Conservation (phyloP, 73 alveolate species). For the Urostyla sp. region DNA sequence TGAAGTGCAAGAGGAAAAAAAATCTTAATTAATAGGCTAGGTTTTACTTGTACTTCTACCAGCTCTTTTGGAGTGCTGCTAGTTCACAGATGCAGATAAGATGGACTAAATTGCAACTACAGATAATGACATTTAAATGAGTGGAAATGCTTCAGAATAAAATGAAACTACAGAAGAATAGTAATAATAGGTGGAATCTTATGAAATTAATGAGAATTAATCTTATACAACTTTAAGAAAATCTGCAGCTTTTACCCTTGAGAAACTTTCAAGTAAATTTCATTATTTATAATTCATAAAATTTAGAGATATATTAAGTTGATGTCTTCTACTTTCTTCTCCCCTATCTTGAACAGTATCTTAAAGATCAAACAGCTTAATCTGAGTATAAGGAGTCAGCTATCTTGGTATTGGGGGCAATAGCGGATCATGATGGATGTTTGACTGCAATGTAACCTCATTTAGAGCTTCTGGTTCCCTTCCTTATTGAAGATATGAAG, state of each 20-base stretch:
- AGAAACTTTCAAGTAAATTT: background rate
- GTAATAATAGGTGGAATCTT: conserved; percentile 33
- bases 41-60: conserved; percentile 31
- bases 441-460: conserved; percentile 19
- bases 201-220: conserved; percentile 28
- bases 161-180: conserved; percentile 4
- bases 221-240: conserved; percentile 61
- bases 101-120: conserved; percentile 26
- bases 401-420: conserved; percentile 66
- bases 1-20: conserved; percentile 43
- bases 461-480: conserved; percentile 55
- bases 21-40: background rate
- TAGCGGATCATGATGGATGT: conserved; percentile 68
- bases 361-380: conserved; percentile 24
- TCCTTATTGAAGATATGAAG: conserved; percentile 33
- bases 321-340: conserved; percentile 17
- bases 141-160: background rate
- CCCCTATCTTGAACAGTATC: conserved; percentile 21
- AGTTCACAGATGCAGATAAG: conserved; percentile 46
- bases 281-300: background rate
- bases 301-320: conserved; percentile 36
- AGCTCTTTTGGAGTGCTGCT: conserved; percentile 59
- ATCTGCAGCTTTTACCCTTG: conserved; percentile 70
- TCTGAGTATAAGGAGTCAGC: conserved; percentile 65
- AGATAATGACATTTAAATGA: conserved; percentile 31